Evolutionary conservation across 306 rosid species (phyloP).

Genomic region (Ceratonia siliqua): DNA sequence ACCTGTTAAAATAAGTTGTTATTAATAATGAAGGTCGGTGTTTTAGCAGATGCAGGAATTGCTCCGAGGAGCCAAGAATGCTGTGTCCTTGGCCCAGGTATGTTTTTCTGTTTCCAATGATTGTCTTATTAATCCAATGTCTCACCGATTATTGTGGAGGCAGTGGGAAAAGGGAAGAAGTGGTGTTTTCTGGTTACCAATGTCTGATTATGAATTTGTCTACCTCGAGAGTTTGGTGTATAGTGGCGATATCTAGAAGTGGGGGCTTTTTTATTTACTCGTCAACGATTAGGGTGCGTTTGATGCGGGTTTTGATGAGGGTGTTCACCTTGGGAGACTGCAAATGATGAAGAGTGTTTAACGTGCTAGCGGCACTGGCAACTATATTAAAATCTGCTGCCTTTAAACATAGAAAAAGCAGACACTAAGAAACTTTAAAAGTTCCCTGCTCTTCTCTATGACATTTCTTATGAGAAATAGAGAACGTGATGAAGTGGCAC

Average conservation of each 20-base stretch:
- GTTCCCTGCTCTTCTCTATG: background rate
- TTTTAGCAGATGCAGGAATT: conserved; percentile 22
- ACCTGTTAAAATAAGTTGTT: background rate
- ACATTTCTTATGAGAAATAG: conserved; percentile 9
- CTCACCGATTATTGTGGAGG: background rate
- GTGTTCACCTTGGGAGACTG: background rate
- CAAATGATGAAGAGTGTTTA: background rate
- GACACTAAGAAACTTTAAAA: conserved; percentile 7
- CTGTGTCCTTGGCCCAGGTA: conserved; percentile 30
- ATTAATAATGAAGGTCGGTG: background rate
- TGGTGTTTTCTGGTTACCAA: conserved; percentile 3
- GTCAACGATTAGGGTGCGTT: background rate
- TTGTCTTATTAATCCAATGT: background rate
- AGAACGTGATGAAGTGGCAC: background rate
- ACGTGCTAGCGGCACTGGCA: background rate
- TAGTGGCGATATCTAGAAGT: background rate
- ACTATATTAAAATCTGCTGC: conserved; percentile 9
- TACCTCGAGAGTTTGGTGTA: background rate
- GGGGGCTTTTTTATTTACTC: background rate
- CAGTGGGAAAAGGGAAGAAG: background rate
- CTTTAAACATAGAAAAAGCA: background rate
- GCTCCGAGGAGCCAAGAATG: conserved; percentile 31
- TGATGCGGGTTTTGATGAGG: background rate
- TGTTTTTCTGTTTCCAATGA: background rate
- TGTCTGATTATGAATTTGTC: background rate